Base-by-base conservation (phyloP, 345 rosid genomes). In the Diplotaxis tenuifolia region DNA sequence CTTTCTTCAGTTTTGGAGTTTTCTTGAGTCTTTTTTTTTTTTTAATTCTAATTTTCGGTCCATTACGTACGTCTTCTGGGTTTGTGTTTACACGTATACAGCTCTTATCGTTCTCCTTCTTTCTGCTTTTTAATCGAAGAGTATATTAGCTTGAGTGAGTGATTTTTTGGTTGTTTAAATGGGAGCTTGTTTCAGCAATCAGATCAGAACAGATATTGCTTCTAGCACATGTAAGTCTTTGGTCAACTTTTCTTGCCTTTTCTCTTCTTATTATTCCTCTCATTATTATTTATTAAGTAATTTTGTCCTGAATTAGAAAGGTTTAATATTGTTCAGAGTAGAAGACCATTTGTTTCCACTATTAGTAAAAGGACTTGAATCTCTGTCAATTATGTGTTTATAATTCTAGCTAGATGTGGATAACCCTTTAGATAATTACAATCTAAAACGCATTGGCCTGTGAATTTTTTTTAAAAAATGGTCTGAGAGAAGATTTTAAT, bases 171-270 rank as follows among this genome's bases (percentile, higher is more conserved):
- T 19, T 9, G 67, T 72, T 40, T 52, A 52, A 57, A 90, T 93
- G 97, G 98, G 98, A 80, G 85, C 83, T 61, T 93, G 98, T 70
- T 89, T 84, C 83, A 93, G 98, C 71, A 88, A 89, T 66, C 89
- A 87, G 77, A 85, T 90, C 83, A 93, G 82, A 82, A 87, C 96
- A n/a, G 93, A 90, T 75, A 85, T 82, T 77, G 83, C 88, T 53
- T 84, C 87, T 10, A 60, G 79, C 71, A 83, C 96, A 32, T 96
- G 98, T 93, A 64, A 60, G 67, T 72, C 6, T n/a, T 15, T 12
- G 20, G 38, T 36, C 36, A 70, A 49, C n/a, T n/a, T 58, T 45
- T 34, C 14, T 10, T 53, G 6, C 8, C 62, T 49, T 70, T 77
- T 20, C 52, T 21, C n/a, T n/a, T n/a, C n/a, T n/a, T n/a, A n/a